phyloP scores from a whole-genome alignment of 768 basidiomycete genomes.

The Leccinum variicolor region DNA sequence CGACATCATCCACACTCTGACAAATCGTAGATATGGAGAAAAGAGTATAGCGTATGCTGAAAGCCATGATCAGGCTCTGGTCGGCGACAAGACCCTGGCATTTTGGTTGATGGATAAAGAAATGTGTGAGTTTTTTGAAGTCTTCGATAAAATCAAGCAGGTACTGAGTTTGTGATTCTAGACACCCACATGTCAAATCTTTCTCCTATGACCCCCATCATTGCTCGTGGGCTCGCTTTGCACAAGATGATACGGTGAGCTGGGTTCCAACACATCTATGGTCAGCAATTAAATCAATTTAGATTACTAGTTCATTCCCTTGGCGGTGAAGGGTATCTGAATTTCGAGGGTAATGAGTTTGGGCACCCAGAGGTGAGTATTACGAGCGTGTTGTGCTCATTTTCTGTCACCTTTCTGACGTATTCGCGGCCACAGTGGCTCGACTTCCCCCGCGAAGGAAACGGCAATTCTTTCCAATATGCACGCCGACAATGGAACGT shows the following conservation, averaged over 20 bases:
- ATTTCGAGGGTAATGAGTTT: slow-evolving; percentile 98
- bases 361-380: slow-evolving; percentile 87
- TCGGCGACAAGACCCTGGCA: slow-evolving; percentile 97
- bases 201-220: slow-evolving; percentile 73
- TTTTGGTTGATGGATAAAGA: slow-evolving; percentile 99
- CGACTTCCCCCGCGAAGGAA: slow-evolving; percentile 96
- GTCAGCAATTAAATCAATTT: not conserved
- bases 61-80: slow-evolving; percentile 96
- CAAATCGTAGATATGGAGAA: slow-evolving; percentile 85
- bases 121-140: slow-evolving; percentile 73
- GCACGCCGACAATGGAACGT: slow-evolving; percentile 97
- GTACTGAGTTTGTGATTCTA: slow-evolving; percentile 26
- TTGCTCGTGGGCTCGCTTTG: slow-evolving; percentile 85
- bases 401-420: not conserved
- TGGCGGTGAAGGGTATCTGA: slow-evolving; percentile 96
- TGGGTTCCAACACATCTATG: not conserved
- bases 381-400: not conserved
- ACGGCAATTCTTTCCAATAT: slow-evolving; percentile 94
- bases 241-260: slow-evolving; percentile 96
- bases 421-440: slow-evolving; percentile 68
- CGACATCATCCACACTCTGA: slow-evolving; percentile 85
- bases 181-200: slow-evolving; percentile 95
- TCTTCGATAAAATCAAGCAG: not conserved
- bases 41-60: slow-evolving; percentile 93
- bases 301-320: slow-evolving; percentile 89